Evolutionary conservation across 352 stramenopile genomes (phyloP), one percentile per base, ranked within the genome.

Genomic region (Pythium rishiriense): DNA sequence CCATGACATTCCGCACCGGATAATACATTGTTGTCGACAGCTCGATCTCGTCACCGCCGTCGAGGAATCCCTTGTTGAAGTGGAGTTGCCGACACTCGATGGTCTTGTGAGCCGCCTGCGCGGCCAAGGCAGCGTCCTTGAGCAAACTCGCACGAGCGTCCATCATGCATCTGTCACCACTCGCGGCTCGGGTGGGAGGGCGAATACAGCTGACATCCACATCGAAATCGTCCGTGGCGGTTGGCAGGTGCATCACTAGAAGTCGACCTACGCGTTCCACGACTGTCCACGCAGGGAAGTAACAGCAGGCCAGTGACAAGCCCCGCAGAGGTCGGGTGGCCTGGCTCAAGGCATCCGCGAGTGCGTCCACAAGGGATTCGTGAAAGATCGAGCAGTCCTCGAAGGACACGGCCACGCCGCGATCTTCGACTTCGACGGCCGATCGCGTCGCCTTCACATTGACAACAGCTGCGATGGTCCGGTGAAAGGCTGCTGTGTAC

Each of bases 141-240:
- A 56, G 28, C 29, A 56, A 6, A n/a, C 45, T n/a, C 1, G 17
- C 37, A 5, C 49, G 49, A 11, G 29, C 49, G 29, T 56, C 29
- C 26, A 24, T 53, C 26, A 10, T 25, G 17, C 8, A 42, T 6
- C 37, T 12, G n/a, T 56, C 49, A n/a, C 24, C 47, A 26, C 29
- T n/a, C 1, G 41, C 7, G 15, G 15, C 17, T 5, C 0, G 2
- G 0, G 6, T 0, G 29, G 10, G 31, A 7, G 19, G 29, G 2
- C 29, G 49, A 17, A 56, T 8, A 19, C 49, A 56, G 51, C 51
- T 58, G 12, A 48, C 6, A 21, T 58, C 35, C 1, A 58, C 14
- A 17, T 58, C 51, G 22, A 58, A 48, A 1, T 47, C 51, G 4
- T 33, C 22, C 19, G 51, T 58, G 1, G 51, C 51, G 3, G 51